These are phyloP conservation scores for Trametes pubescens DNA, from an alignment of 1,284 basidiomycete species.

Conservation along the genomic window DNA sequence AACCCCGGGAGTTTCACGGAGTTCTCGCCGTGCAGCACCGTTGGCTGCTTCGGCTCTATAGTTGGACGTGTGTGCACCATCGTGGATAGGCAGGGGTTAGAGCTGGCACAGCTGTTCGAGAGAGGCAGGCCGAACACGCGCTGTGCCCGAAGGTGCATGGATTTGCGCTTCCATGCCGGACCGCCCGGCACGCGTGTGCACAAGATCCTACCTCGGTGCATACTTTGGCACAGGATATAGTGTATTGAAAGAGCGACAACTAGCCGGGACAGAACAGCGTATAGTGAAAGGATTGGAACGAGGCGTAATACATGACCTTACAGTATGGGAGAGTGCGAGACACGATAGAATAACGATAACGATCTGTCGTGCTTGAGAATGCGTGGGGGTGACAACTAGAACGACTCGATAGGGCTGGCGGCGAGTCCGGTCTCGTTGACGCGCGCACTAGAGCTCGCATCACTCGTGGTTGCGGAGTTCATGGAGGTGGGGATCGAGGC, in stretches of 20 bases:
- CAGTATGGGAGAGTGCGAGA: constrained; percentile 26
- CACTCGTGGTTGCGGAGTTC: constrained; percentile 32
- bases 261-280: neutral
- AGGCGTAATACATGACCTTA: constrained; percentile 29
- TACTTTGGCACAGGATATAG: neutral
- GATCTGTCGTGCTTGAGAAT: constrained; percentile 19
- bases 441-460: constrained; percentile 25
- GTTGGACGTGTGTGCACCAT: constrained; percentile 2
- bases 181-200: neutral
- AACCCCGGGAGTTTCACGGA: constrained; percentile 29
- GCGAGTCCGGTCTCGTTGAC: constrained; percentile 24
- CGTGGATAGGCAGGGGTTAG: neutral
- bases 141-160: too few relatives aligned
- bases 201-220: neutral
- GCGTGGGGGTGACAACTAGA: constrained; percentile 5
- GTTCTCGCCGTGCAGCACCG: neutral
- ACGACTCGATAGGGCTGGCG: constrained; percentile 26
- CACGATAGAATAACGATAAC: constrained; percentile 35
- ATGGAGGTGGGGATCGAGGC: constrained; percentile 30
- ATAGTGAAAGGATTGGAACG: neutral
- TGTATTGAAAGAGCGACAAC: constrained; percentile 8
- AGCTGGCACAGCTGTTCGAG: too few relatives aligned
- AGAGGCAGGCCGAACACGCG: too few relatives aligned
- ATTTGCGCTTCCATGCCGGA: neutral
- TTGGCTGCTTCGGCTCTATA: constrained; percentile 12